phyloP scores from a whole-genome alignment of 108 stramenopile species.

The Skeletonema grethae region DNA sequence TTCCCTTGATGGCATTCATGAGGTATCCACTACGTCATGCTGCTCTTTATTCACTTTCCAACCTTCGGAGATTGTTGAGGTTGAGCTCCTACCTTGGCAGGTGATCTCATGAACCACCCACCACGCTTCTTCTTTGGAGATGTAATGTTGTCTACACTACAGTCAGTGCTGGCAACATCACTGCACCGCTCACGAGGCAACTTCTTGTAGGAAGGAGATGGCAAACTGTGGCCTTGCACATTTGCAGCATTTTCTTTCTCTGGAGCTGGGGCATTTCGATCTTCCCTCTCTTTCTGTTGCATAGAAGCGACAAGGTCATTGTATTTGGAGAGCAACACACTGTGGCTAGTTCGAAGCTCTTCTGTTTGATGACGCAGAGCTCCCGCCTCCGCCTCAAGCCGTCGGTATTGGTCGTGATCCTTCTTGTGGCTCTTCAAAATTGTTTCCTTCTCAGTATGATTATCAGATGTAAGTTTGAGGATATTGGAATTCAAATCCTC shows the following conservation, averaged over 20 bases:
- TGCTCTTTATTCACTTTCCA: constrained; percentile 16
- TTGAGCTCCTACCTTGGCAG: constrained; percentile 12
- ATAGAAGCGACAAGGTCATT: constrained; percentile 25
- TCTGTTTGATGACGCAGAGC: constrained; percentile 38
- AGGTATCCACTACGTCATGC: not conserved
- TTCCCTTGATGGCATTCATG: not conserved
- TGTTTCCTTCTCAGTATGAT: constrained; percentile 25
- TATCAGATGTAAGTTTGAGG: constrained; percentile 34
- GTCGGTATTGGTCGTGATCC: constrained; percentile 25
- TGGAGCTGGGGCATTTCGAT: not conserved
- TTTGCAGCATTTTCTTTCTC: constrained; percentile 17
- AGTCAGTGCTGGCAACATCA: constrained; percentile 36
- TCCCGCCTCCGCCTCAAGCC: constrained; percentile 28
- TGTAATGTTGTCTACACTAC: constrained; percentile 14
- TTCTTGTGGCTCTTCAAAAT: constrained; percentile 18
- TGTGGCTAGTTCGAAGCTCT: constrained; percentile 40
- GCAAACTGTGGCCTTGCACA: not conserved
- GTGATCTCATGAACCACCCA: constrained; percentile 40
- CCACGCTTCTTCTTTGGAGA: constrained; percentile 29
- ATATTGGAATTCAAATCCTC: constrained; percentile 27
- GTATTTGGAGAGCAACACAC: constrained; percentile 34
- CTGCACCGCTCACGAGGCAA: constrained; percentile 36
- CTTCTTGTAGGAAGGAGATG: constrained; percentile 34
- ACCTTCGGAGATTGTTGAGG: not conserved
- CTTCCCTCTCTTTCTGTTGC: not conserved